phyloP scores from a whole-genome alignment of 1,284 basidiomycete genomes.

The Hemileia vastatrix region DNA sequence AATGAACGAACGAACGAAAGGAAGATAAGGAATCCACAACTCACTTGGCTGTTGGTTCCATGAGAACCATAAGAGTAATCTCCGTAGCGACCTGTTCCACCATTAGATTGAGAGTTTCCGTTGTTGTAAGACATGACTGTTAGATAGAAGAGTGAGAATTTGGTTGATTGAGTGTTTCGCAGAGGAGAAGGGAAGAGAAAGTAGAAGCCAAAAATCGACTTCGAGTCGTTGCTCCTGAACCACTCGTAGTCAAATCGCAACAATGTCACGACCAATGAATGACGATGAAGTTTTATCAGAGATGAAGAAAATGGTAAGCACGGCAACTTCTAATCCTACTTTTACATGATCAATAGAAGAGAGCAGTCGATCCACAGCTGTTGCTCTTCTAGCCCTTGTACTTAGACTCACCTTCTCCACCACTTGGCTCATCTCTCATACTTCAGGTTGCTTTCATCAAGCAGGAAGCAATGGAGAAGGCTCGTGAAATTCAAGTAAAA shows the following conservation, averaged over 20 bases:
- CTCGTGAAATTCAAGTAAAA: slow-evolving; percentile 44
- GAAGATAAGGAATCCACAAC: slow-evolving; percentile 21
- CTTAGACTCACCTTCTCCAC: not conserved
- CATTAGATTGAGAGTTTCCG: too few species aligned
- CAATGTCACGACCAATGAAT: slow-evolving; percentile 64
- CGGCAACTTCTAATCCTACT: too few species aligned
- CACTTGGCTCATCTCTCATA: not conserved
- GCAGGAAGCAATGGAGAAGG: slow-evolving; percentile 44
- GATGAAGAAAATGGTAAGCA: slow-evolving; percentile 99
- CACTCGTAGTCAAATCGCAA: too few species aligned
- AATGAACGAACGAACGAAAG: not conserved
- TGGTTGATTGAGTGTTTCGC: too few species aligned
- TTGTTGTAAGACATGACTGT: too few species aligned
- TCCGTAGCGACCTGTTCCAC: too few species aligned
- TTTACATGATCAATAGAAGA: not conserved
- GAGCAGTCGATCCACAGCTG: not conserved
- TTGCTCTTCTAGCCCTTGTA: not conserved
- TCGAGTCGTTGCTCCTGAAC: too few species aligned
- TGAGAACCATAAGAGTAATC: too few species aligned
- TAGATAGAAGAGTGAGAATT: too few species aligned
- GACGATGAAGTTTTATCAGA: slow-evolving; percentile 92
- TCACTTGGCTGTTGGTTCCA: slow-evolving; percentile 52
- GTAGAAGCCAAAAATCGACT: too few species aligned
- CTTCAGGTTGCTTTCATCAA: slow-evolving; percentile 41
- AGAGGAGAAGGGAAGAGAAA: too few species aligned